These are phyloP conservation scores for Fusarium incarnatum DNA, from an alignment of 2,329 filamentous ascomycete species.

Conservation along the genomic window DNA sequence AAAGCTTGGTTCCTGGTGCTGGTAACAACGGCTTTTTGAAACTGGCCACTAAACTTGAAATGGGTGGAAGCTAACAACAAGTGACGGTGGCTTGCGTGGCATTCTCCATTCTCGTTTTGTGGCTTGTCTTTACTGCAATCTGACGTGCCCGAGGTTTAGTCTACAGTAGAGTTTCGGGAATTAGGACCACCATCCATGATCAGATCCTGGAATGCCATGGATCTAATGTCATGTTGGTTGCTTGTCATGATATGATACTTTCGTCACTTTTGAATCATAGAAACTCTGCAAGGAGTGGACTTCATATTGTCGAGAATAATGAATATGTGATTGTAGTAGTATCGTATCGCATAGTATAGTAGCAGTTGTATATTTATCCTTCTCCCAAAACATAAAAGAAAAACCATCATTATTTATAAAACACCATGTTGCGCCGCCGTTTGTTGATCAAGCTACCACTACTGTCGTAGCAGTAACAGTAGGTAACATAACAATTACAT, in stretches of 20 bases:
- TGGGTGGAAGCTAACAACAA: conserved; percentile 14
- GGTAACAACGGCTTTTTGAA: conserved; percentile 7
- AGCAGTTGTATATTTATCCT: conserved; percentile 23
- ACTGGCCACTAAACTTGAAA: conserved; percentile 9
- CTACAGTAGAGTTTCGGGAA: neutral
- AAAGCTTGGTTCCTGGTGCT: conserved; percentile 22
- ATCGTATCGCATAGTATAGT: neutral
- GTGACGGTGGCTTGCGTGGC: conserved; percentile 31
- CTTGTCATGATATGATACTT: neutral
- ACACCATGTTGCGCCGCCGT: conserved; percentile 36
- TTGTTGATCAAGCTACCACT: conserved; percentile 15
- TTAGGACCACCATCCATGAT: neutral
- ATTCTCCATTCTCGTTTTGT: conserved; percentile 15
- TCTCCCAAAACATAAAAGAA: conserved; percentile 14
- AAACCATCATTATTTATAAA: conserved; percentile 18
- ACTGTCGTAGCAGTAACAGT: conserved; percentile 3
- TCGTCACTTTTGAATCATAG: conserved; percentile 11
- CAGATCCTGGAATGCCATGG: neutral
- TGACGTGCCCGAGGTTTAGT: conserved; percentile 22
- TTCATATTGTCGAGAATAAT: neutral
- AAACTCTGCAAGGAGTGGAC: neutral
- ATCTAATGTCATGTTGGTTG: neutral
- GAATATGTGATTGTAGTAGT: neutral
- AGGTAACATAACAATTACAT: conserved; percentile 37
- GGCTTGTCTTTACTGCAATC: conserved; percentile 30